These are phyloP conservation scores for Pythium utonaiense DNA, from an alignment of 352 stramenopile genomes.

Conservation along the genomic window DNA sequence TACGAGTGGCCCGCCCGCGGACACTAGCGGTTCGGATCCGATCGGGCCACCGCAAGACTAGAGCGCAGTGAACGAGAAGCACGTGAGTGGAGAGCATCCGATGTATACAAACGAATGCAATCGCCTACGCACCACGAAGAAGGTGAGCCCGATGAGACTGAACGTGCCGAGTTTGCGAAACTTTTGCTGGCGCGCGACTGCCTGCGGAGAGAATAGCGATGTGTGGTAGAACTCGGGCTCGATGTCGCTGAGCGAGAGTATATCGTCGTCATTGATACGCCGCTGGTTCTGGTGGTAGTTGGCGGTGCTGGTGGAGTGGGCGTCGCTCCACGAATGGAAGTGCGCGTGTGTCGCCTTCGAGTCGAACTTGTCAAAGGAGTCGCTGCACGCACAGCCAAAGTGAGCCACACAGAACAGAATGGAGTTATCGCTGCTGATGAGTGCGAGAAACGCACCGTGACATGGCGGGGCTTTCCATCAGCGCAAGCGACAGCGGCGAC, in stretches of 20 bases:
- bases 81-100: no score
- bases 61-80: background rate
- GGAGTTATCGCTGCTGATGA: background rate
- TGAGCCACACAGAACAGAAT: background rate
- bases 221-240: constrained; percentile 15
- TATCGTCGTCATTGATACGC: background rate
- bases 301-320: background rate
- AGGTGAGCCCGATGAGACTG: constrained; percentile 27
- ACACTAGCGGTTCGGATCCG: constrained; percentile 27
- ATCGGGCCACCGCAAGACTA: constrained; percentile 27
- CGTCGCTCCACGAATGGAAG: background rate
- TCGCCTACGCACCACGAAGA: constrained; percentile 25
- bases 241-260: constrained; percentile 13
- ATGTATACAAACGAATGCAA: background rate
- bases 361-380: background rate
- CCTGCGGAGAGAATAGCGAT: constrained; percentile 8
- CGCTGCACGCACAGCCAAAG: no score
- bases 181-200: constrained; percentile 4
- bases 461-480: constrained; percentile 2
- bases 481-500: background rate
- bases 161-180: constrained; percentile 24
- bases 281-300: background rate
- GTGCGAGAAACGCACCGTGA: background rate
- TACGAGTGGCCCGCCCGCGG: constrained; percentile 35
- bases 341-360: background rate